A percentile compares a stretch with the other conserved stretches of the same genome.
Evolutionary conservation across 2,329 filamentous ascomycete genomes (phyloP).

Genomic region (Pseudogymnoascus sp.): DNA sequence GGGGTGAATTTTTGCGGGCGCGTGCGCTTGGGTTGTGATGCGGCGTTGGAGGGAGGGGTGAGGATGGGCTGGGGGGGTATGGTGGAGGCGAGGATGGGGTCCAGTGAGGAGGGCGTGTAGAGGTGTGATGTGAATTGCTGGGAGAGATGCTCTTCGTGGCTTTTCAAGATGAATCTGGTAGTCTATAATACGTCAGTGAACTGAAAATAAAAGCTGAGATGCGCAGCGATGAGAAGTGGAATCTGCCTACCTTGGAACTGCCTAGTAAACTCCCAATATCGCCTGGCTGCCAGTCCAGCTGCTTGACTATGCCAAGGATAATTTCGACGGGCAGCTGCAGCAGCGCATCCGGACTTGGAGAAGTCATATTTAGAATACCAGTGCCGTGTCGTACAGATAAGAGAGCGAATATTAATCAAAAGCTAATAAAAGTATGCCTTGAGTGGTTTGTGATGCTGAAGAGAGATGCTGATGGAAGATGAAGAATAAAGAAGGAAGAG

Average conservation of each 20-base stretch:
- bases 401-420: neutral
- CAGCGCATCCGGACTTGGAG: neutral
- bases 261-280: neutral
- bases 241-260: neutral
- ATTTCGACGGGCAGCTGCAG: neutral
- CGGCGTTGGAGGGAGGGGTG: neutral
- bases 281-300: neutral
- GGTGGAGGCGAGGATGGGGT: neutral
- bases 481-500: neutral
- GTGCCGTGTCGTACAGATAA: neutral
- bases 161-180: neutral
- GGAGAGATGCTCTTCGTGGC: neutral
- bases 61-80: neutral
- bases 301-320: neutral
- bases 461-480: neutral
- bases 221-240: neutral
- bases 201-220: neutral
- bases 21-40: neutral
- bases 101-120: neutral
- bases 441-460: neutral
- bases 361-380: neutral
- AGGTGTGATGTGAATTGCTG: neutral
- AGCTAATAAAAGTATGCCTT: neutral
- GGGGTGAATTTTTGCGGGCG: neutral
- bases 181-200: neutral